phyloP scores from a whole-genome alignment of 495 filamentous ascomycete species.

The Daldinia loculata region DNA sequence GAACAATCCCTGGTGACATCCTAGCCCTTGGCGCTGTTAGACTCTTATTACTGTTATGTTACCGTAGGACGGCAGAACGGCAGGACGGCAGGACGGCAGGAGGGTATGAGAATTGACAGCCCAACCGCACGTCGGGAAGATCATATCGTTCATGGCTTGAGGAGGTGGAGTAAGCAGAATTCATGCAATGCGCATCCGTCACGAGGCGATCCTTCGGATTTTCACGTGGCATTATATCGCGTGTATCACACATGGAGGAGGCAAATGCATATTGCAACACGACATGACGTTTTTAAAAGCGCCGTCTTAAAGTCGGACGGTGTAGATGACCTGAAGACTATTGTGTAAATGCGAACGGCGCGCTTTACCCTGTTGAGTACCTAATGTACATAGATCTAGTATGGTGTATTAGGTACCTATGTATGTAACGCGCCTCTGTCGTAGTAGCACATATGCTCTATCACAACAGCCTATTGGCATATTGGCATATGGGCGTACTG shows the following conservation, averaged over 20 bases:
- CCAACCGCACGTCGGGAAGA: slow-evolving; percentile 15
- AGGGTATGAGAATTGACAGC: slow-evolving; percentile 9
- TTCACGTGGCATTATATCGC: slow-evolving; percentile 38
- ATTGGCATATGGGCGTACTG: not conserved
- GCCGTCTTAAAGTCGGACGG: slow-evolving; percentile 20
- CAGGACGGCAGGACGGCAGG: not conserved
- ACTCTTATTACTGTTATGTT: slow-evolving; percentile 14
- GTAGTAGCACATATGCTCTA: not conserved
- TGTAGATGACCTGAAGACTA: slow-evolving; percentile 6
- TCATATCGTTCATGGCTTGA: slow-evolving; percentile 18
- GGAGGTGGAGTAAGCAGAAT: slow-evolving; percentile 41
- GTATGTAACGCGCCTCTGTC: not conserved
- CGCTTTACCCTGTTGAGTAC: slow-evolving; percentile 1
- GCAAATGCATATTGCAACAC: slow-evolving; percentile 24
- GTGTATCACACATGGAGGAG: slow-evolving; percentile 12
- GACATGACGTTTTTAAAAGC: slow-evolving; percentile 28
- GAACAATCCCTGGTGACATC: slow-evolving; percentile 11
- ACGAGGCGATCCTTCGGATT: slow-evolving; percentile 39
- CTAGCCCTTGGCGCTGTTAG: slow-evolving; percentile 4
- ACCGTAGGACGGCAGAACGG: not conserved
- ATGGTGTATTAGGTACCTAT: not conserved
- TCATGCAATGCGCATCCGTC: slow-evolving; percentile 41
- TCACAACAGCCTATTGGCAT: not conserved
- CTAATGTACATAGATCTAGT: not conserved
- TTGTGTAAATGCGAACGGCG: not conserved